Conservation (phyloP, 2,329 filamentous ascomycete genomes). For the Calonectria leucothoes region DNA sequence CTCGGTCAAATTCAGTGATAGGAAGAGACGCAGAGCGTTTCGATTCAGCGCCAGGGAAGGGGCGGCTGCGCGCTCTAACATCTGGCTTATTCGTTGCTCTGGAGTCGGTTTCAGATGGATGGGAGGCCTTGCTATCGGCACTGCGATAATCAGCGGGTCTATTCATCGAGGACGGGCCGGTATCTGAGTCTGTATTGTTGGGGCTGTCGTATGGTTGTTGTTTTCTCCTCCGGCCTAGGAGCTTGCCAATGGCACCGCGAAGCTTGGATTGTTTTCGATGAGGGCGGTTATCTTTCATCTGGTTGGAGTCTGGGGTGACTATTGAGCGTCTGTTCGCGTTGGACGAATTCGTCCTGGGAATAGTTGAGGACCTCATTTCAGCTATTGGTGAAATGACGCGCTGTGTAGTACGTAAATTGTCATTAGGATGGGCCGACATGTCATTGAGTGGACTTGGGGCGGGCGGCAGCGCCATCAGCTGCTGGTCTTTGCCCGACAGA, state of each 20-base stretch:
- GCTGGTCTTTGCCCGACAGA: constrained; percentile 21
- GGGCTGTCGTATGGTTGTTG: constrained; percentile 30
- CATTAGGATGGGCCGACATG: constrained; percentile 16
- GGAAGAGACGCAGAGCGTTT: constrained; percentile 70
- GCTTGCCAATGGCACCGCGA: constrained; percentile 64
- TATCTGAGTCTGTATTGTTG: constrained; percentile 38
- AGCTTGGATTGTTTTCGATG: constrained; percentile 69
- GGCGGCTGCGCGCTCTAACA: constrained; percentile 52
- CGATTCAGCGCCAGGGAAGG: constrained; percentile 51
- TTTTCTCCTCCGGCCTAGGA: constrained; percentile 71
- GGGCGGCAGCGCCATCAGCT: constrained; percentile 24
- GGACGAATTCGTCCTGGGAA: constrained; percentile 44
- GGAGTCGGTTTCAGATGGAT: constrained; percentile 21
- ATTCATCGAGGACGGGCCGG: constrained; percentile 35
- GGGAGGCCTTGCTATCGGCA: constrained; percentile 29
- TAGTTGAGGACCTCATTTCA: constrained; percentile 19
- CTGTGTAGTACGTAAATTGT: constrained; percentile 25
- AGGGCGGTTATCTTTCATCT: constrained; percentile 46
- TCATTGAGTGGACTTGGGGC: constrained; percentile 33
- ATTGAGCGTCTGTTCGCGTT: constrained; percentile 60
- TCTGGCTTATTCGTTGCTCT: constrained; percentile 36
- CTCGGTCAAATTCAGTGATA: constrained; percentile 70
- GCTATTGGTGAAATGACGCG: constrained; percentile 24
- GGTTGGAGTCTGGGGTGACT: constrained; percentile 50
- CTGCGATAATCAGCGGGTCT: constrained; percentile 39